Evolutionary conservation across 169 alveolate genomes (phyloP).

Genomic region (Babesia caballi): DNA sequence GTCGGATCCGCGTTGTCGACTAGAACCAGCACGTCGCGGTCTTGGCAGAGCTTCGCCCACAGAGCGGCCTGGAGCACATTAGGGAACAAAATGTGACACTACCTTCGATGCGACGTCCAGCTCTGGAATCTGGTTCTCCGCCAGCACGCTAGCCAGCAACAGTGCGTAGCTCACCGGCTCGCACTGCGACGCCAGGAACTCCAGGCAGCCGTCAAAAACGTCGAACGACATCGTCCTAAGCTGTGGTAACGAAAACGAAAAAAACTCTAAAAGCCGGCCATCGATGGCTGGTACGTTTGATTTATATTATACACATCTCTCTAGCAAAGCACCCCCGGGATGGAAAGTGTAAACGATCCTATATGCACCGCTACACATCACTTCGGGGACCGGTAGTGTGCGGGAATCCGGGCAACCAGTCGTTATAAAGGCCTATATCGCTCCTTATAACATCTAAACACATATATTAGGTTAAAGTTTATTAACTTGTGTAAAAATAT

Average conservation of each 20-base stretch:
- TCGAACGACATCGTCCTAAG: constrained; percentile 11
- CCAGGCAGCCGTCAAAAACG: constrained; percentile 18
- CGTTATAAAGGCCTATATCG: no score
- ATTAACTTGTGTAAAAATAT: no score
- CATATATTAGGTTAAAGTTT: no score
- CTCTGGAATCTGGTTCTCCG: constrained; percentile 11
- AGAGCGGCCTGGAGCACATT: constrained; percentile 22
- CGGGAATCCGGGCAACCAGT: no score
- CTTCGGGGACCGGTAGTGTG: no score
- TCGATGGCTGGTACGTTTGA: no score
- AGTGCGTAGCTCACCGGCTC: constrained; percentile 12
- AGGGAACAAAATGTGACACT: not conserved
- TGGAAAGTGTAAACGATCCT: no score
- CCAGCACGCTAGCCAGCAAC: not conserved
- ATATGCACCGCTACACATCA: no score
- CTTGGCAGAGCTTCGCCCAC: constrained; percentile 28
- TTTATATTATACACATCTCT: no score
- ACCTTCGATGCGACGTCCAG: constrained; percentile 13
- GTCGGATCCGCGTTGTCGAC: not conserved
- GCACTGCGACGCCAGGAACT: constrained; percentile 44
- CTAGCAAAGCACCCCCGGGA: no score
- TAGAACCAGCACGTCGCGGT: constrained; percentile 15
- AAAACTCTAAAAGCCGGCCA: not conserved
- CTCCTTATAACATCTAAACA: no score
- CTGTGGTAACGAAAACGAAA: not conserved